Percentiles rank a stretch among this genome's conserved stretches.
These are phyloP conservation scores for Xylariaceae sp. DNA, from an alignment of 2,329 filamentous ascomycete species.

Conservation along the genomic window DNA sequence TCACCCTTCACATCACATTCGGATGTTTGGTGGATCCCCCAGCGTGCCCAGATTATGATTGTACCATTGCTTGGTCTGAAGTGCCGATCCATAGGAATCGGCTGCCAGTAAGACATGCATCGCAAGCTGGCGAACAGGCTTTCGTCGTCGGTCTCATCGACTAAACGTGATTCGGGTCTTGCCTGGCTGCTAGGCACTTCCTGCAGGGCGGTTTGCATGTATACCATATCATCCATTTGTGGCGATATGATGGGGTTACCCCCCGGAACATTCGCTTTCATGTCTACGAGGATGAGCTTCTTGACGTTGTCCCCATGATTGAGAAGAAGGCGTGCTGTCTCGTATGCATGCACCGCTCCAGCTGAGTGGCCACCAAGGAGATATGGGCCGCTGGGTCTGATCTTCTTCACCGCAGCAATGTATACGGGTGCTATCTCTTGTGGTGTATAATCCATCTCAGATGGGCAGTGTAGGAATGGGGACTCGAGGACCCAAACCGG, in stretches of 20 bases:
- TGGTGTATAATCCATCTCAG: constrained; percentile 17
- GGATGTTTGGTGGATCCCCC: constrained; percentile 9
- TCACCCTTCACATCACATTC: not conserved
- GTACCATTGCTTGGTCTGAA: constrained; percentile 10
- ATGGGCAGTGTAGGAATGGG: constrained; percentile 25
- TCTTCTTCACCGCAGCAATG: constrained; percentile 22
- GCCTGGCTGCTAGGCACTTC: not conserved
- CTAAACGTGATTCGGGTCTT: not conserved
- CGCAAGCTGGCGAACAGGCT: constrained; percentile 10
- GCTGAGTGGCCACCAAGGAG: constrained; percentile 26
- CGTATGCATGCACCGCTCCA: constrained; percentile 25
- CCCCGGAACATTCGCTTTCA: constrained; percentile 17
- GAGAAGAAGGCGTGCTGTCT: constrained; percentile 23
- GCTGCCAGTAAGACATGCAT: constrained; percentile 19
- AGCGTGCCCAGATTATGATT: constrained; percentile 17
- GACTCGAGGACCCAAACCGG: constrained; percentile 30
- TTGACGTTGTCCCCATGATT: constrained; percentile 17
- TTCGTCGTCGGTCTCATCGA: constrained; percentile 4
- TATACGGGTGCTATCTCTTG: constrained; percentile 21
- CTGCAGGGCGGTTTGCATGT: not conserved
- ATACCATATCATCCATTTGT: constrained; percentile 8
- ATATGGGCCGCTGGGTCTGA: constrained; percentile 24
- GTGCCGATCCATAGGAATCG: constrained; percentile 10
- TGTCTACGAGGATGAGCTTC: constrained; percentile 24
- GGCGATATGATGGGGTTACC: constrained; percentile 11